Evolutionary conservation across 75 land plant species (phyloP), one percentile per base, ranked within the genome.

Genomic region (Pinus taeda): DNA sequence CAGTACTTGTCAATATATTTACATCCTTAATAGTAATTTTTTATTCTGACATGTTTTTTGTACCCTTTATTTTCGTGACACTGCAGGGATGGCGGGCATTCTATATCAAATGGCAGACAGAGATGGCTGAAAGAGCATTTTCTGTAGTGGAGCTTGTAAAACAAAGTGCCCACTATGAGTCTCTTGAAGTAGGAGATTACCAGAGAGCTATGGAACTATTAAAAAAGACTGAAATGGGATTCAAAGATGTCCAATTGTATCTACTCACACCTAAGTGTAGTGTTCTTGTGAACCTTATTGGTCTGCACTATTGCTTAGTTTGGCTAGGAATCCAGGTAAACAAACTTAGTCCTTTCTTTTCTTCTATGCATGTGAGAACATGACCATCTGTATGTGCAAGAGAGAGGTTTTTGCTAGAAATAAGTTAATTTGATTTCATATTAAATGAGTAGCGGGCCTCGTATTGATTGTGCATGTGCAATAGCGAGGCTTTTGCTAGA

Each of bases 221-320:
- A 71, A 56, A 59, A 29, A 74, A 77, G 7, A 76, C 78, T 63
- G 75, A 82, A 39, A 61, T 95, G 39, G 84, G 87, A 11, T 88
- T 93, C 42, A 66, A 73, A 17, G 98, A 95, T 81, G 89, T 91
- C 15, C 81, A 84, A 9, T 74, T 90, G 71, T 83, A 89, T 65
- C 80, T 95, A n/a, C 89, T 93, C 57, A 70, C 77, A 20, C 86
- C 90, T 62, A 79, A 81, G 74, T 81, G 70, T 9, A 88, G 84
- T 77, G 92, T 88, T 67, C 85, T 95, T 75, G 82, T 93, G 24
- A 95, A 95, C 77, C 88, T 95, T 77, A 79, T 95, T 79, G 98
- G 92, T 21, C 37, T 95, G 77, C 94, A 91, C 73, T 95, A 93
- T 77, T 93, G 83, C 73, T 77, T 90, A 60, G 24, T 77, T 30